Evolutionary conservation across 2,329 filamentous ascomycete species (phyloP).

Genomic region (Aspergillus pseudotamarii): DNA sequence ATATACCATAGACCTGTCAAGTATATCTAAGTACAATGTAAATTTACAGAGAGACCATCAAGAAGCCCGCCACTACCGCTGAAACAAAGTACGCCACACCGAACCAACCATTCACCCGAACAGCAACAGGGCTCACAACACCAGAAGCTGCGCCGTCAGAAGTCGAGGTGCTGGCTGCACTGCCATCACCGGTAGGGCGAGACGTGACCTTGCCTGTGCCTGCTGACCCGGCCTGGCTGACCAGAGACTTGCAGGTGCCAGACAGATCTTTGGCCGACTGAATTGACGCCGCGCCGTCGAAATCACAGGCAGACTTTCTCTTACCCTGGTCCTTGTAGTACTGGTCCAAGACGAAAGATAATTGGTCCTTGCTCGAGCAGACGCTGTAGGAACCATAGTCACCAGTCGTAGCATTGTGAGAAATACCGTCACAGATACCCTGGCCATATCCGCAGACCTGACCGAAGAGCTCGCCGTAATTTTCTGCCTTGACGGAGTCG

Average conservation of each 20-base stretch:
- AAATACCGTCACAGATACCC: constrained; percentile 42
- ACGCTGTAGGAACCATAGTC: constrained; percentile 53
- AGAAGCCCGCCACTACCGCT: constrained; percentile 46
- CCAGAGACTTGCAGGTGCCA: constrained; percentile 37
- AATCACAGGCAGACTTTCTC: constrained; percentile 44
- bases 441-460: constrained; percentile 43
- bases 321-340: constrained; percentile 45
- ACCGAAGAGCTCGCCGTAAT: constrained; percentile 65
- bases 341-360: constrained; percentile 51
- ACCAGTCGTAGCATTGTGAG: constrained; percentile 42
- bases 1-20: neutral
- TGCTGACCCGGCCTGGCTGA: constrained; percentile 43
- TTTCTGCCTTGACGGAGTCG: constrained; percentile 58
- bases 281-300: constrained; percentile 43
- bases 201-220: constrained; percentile 45
- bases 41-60: constrained; percentile 51
- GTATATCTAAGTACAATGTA: neutral
- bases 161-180: constrained; percentile 18
- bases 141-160: constrained; percentile 38
- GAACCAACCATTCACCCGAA: constrained; percentile 44
- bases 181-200: constrained; percentile 31
- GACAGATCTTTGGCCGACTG: constrained; percentile 28
- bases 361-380: constrained; percentile 47
- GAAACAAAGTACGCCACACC: constrained; percentile 47
- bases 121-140: constrained; percentile 31